Base-by-base conservation (phyloP, 805 yeast species). In the Phaffomyces antillensis region DNA sequence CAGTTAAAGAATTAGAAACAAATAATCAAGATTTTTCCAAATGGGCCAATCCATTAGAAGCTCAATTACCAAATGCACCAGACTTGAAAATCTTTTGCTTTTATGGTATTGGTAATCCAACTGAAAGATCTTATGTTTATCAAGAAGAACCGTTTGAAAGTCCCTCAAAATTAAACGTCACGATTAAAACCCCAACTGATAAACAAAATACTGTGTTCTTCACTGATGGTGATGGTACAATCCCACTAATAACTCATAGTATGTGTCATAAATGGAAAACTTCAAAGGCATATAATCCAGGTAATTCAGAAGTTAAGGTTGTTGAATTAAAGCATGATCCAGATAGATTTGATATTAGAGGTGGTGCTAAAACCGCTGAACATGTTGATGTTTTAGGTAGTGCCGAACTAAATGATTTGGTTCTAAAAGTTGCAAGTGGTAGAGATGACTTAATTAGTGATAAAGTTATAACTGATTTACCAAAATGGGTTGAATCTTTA, bases 291-390 rank as follows among this genome's bases (percentile, higher is more conserved):
- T 86, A 73, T 64, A 93, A 93, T 61, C 99, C 99, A 2, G 95
- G 86, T 1, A 72, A 75, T 9, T 65, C 78, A 2, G 57, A 70
- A 17, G 95, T 91, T 18, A 90, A 78, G 20, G 73, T 89, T 40
- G 96, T 91, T 13, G 99, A 93, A 65, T 83, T 93, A 69, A 76
- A 77, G 56, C 96, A 93, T 58, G 95, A 90, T 60, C 99, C 99
- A 0, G 96, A 87, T 58, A 69, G 86, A 52, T 89, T 86, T 56
- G 99, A 93, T 66, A 86, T 93, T 31, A 76, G 99, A 52, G 99
- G 99, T 24, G 99, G 99, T 13, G 95, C 96, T 11, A 86, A 85
- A 61, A 91, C 97, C 1, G 97, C 98, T 1, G 99, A 93, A 57
- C 99, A 93, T 63, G 99, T 93, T 26, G 99, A 93, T 61, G 90